A percentile compares a stretch with the other conserved stretches of the same genome.
Conservation (phyloP, 345 rosid genomes). For the Schrenkiella parvula region DNA sequence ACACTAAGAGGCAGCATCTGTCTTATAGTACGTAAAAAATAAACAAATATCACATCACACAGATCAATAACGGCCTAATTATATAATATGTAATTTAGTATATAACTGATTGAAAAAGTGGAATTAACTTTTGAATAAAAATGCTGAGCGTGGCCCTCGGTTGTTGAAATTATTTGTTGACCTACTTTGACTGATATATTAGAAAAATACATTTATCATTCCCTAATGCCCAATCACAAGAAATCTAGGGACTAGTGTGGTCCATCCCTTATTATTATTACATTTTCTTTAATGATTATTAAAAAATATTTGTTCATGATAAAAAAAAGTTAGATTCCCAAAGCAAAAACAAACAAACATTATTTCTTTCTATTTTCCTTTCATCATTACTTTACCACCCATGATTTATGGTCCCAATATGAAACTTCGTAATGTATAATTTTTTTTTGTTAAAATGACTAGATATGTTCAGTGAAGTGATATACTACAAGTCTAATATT, state of each 20-base stretch:
- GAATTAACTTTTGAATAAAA: conserved; percentile 9
- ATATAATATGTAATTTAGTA: background rate
- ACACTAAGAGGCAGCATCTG: conserved; percentile 15
- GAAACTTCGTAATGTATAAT: background rate
- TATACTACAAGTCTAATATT: conserved; percentile 2
- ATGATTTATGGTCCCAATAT: conserved; percentile 4
- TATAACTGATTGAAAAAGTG: background rate
- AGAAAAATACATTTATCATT: conserved; percentile 21
- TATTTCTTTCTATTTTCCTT: conserved; percentile 15
- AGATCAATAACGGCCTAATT: conserved; percentile 7
- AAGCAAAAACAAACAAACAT: conserved; percentile 5
- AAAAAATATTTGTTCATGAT: conserved; percentile 9
- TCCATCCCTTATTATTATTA: conserved; percentile 28
- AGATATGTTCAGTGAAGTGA: background rate
- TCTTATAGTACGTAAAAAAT: conserved; percentile 8
- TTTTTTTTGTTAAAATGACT: background rate
- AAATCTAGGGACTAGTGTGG: conserved; percentile 25
- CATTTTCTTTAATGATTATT: conserved; percentile 18
- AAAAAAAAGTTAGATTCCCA: conserved; percentile 23
- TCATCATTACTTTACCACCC: conserved; percentile 29
- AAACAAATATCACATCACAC: conserved; percentile 21
- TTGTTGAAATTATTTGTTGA: conserved; percentile 28
- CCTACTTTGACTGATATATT: conserved; percentile 34
- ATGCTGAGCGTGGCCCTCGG: conserved; percentile 32
- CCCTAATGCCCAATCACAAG: conserved; percentile 31